phyloP scores from a whole-genome alignment of 2,329 filamentous ascomycete species.

The Rhytidhysteron rufulum region DNA sequence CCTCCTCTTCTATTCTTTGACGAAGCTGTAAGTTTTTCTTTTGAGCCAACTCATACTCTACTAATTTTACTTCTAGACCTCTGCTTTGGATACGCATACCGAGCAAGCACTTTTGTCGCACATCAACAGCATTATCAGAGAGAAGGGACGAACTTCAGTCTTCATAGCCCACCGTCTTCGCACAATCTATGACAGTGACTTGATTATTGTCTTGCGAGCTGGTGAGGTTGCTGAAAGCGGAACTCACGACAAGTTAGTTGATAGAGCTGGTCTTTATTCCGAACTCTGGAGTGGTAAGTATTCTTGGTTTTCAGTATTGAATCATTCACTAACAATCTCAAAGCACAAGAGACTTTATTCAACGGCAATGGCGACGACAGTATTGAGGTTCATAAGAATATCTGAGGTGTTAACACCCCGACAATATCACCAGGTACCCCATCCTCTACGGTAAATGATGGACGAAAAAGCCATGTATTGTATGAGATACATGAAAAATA shows the following conservation, averaged over 20 bases:
- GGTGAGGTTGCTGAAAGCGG: constrained; percentile 85
- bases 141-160: constrained; percentile 85
- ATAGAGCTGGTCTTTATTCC: constrained; percentile 74
- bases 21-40: constrained; percentile 60
- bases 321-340: neutral
- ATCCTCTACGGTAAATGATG: too few relatives aligned
- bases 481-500: too few relatives aligned
- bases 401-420: too few relatives aligned
- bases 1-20: constrained; percentile 91
- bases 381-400: too few relatives aligned
- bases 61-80: constrained; percentile 54
- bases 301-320: neutral
- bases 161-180: constrained; percentile 90
- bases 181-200: constrained; percentile 87
- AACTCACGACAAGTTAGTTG: constrained; percentile 79
- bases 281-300: constrained; percentile 83
- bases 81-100: constrained; percentile 87
- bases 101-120: constrained; percentile 87
- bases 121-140: constrained; percentile 86
- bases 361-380: constrained; percentile 9
- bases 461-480: too few relatives aligned
- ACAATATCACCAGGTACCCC: too few relatives aligned
- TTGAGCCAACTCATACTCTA: neutral
- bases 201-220: constrained; percentile 85
- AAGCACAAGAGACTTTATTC: constrained; percentile 34